Evolutionary conservation across 2,329 filamentous ascomycete species (phyloP).

Genomic region (Penicillium sp.): DNA sequence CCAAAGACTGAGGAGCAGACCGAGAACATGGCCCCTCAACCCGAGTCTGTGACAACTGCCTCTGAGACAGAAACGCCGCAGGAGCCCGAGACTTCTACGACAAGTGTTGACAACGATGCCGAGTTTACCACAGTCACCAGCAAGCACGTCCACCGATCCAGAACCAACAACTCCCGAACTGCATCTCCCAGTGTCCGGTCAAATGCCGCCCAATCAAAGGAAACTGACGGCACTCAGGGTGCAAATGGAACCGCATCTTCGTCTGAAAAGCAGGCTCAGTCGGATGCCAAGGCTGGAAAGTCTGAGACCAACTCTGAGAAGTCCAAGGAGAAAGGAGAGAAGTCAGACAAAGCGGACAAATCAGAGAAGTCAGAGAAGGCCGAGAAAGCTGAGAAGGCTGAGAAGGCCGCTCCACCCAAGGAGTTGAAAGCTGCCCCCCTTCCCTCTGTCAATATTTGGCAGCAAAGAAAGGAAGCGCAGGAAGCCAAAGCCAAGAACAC

Average conservation of each 20-base stretch:
- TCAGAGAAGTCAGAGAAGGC: constrained; percentile 54
- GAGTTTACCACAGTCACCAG: constrained; percentile 28
- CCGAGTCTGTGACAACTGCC: constrained; percentile 25
- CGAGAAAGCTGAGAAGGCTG: constrained; percentile 50
- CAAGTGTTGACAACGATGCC: constrained; percentile 28
- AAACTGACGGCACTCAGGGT: constrained; percentile 56
- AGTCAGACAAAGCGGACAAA: constrained; percentile 48
- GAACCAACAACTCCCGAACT: constrained; percentile 34
- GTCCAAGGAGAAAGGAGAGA: constrained; percentile 47
- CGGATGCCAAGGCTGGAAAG: constrained; percentile 55
- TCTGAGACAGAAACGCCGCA: constrained; percentile 43
- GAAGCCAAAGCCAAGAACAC: constrained; percentile 45
- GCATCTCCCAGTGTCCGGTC: constrained; percentile 51
- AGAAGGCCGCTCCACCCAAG: constrained; percentile 50
- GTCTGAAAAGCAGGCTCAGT: constrained; percentile 62
- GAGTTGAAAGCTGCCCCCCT: constrained; percentile 74
- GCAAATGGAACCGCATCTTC: constrained; percentile 58
- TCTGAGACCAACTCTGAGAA: constrained; percentile 35
- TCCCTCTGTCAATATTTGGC: constrained; percentile 83
- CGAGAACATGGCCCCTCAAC: constrained; percentile 18
- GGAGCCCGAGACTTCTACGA: constrained; percentile 35
- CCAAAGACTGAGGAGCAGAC: constrained; percentile 28
- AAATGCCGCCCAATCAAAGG: constrained; percentile 50
- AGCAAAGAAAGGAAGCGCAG: constrained; percentile 65
- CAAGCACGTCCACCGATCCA: constrained; percentile 23